Conservation (phyloP, 306 rosid genomes). For the Vigna hirtella region DNA sequence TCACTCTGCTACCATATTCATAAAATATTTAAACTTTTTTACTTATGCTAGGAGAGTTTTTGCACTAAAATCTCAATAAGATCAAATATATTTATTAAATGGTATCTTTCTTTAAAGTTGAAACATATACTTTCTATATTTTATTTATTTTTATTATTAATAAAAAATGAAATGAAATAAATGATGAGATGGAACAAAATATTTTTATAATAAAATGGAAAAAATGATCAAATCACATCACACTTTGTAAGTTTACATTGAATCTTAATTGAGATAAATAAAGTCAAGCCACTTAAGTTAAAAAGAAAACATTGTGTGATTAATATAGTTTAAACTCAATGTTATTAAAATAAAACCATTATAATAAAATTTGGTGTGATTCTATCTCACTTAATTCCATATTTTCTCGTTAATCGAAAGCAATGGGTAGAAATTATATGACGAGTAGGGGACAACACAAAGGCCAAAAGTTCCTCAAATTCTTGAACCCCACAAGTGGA, state of each 20-base stretch:
- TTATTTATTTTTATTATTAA: no score
- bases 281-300: neutral
- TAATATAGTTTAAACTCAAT: neutral
- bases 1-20: no score
- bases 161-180: no score
- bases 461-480: slow-evolving; percentile 42
- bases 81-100: no score
- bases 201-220: neutral
- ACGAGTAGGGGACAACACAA: slow-evolving; percentile 17
- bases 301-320: neutral
- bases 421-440: neutral
- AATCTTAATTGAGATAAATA: neutral
- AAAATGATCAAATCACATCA: no score
- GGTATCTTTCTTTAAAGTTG: no score
- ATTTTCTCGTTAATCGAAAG: neutral
- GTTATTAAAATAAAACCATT: neutral
- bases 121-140: no score
- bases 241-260: neutral
- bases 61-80: no score
- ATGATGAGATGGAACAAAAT: neutral
- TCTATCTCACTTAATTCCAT: neutral
- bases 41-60: no score
- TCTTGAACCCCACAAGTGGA: slow-evolving; percentile 41
- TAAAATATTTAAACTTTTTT: no score
- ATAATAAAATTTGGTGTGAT: neutral